Conservation (phyloP, 345 rosid species). For the Erodium maritimum region DNA sequence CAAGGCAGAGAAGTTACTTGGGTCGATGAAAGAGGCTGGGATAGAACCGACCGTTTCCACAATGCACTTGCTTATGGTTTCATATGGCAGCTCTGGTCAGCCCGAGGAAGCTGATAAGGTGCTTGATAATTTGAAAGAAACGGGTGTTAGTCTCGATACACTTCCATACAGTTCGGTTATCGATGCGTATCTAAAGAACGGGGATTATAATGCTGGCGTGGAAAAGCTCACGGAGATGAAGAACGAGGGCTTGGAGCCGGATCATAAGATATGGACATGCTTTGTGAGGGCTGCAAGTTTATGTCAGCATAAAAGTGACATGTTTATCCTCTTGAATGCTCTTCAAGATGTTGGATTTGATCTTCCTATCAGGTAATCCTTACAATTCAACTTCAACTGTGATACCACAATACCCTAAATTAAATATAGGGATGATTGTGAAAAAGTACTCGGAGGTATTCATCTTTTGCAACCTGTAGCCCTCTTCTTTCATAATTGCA, state of each 20-base stretch:
- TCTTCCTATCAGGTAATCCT: constrained; percentile 69
- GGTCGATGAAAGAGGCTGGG: constrained; percentile 73
- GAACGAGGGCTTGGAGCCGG: constrained; percentile 65
- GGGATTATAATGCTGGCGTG: constrained; percentile 57
- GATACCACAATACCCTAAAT: constrained; percentile 4
- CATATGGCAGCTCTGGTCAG: constrained; percentile 77
- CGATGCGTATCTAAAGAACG: constrained; percentile 72
- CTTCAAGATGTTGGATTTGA: constrained; percentile 57
- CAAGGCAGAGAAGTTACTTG: constrained; percentile 59
- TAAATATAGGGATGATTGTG: too few species aligned
- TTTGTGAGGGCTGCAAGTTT: constrained; percentile 86
- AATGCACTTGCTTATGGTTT: constrained; percentile 92
- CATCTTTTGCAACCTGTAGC: too few species aligned
- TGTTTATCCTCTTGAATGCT: constrained; percentile 51
- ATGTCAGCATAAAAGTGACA: constrained; percentile 37
- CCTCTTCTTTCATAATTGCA: background rate
- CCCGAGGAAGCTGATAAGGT: constrained; percentile 86
- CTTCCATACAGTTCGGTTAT: constrained; percentile 78
- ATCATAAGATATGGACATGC: constrained; percentile 93
- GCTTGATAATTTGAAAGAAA: constrained; percentile 55
- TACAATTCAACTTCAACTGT: constrained; percentile 2
- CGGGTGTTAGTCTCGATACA: constrained; percentile 48
- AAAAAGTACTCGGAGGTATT: too few species aligned
- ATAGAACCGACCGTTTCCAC: constrained; percentile 72
- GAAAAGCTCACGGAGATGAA: constrained; percentile 67